Percentiles rank a stretch among this genome's conserved stretches.
Evolutionary conservation across 345 rosid genomes (phyloP).

Genomic region (Heritiera littoralis): DNA sequence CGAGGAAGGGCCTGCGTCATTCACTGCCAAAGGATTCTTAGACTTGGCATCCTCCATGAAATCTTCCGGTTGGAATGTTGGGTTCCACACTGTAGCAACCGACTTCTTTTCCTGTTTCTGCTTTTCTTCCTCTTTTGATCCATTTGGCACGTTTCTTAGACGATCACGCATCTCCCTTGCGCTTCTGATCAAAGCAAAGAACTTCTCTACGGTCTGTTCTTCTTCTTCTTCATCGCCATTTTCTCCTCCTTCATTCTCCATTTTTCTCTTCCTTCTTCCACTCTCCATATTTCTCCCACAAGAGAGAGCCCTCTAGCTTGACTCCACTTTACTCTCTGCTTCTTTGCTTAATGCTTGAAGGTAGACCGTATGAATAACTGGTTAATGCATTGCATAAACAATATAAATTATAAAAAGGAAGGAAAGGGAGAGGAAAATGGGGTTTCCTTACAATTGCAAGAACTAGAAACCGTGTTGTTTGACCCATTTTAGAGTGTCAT

Average conservation of each 20-base stretch:
- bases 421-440: neutral
- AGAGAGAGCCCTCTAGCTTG: neutral
- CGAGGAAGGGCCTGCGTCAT: conserved; percentile 21
- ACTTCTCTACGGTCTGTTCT: conserved; percentile 54
- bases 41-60: conserved; percentile 33
- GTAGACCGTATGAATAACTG: too few species aligned
- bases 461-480: conserved; percentile 21
- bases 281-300: conserved; percentile 33
- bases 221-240: conserved; percentile 37
- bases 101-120: conserved; percentile 11
- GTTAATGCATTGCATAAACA: too few species aligned
- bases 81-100: conserved; percentile 34
- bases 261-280: conserved; percentile 45
- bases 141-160: conserved; percentile 13
- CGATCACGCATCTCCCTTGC: conserved; percentile 43
- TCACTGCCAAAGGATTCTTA: neutral
- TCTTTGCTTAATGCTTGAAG: neutral
- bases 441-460: neutral
- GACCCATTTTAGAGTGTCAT: neutral
- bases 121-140: conserved; percentile 18
- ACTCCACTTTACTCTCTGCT: neutral
- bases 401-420: neutral
- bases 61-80: conserved; percentile 53
- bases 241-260: conserved; percentile 23
- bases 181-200: conserved; percentile 55